Percentiles rank a stretch among this genome's conserved stretches.
Evolutionary conservation across 805 yeast species (phyloP).

Genomic region (Metschnikowia amazonensis): DNA sequence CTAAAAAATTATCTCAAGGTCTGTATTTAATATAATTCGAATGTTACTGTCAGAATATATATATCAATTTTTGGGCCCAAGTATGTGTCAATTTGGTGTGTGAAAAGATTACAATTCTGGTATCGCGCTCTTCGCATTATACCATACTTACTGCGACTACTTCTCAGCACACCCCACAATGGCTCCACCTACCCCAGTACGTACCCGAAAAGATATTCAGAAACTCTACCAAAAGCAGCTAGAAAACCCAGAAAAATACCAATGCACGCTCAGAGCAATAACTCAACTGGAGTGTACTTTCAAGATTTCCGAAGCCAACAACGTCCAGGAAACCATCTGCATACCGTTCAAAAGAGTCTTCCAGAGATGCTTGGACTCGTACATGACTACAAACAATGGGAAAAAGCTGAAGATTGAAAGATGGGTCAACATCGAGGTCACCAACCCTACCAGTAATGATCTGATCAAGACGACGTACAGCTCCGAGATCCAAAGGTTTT

Average conservation of each 20-base stretch:
- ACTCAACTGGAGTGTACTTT: slow-evolving; percentile 44
- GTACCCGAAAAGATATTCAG: slow-evolving; percentile 27
- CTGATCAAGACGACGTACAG: slow-evolving; percentile 19
- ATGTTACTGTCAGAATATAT: too few species aligned
- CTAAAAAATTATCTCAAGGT: too few species aligned
- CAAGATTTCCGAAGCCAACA: slow-evolving; percentile 21
- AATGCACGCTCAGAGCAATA: slow-evolving; percentile 32
- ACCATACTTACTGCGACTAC: not conserved
- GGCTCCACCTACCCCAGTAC: slow-evolving; percentile 46
- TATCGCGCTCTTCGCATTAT: slow-evolving; percentile 1
- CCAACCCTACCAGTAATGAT: slow-evolving; percentile 33
- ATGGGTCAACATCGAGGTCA: slow-evolving; percentile 41
- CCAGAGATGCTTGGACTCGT: slow-evolving; percentile 35
- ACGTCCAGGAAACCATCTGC: slow-evolving; percentile 37
- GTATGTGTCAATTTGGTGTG: not conserved
- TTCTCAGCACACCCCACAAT: slow-evolving; percentile 16
- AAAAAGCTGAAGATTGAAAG: slow-evolving; percentile 23
- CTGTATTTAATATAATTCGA: too few species aligned
- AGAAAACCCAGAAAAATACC: slow-evolving; percentile 27
- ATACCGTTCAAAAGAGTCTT: slow-evolving; percentile 42
- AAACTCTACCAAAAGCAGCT: slow-evolving; percentile 25
- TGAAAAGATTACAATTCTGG: not conserved
- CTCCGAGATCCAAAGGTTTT: slow-evolving; percentile 30
- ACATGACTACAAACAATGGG: slow-evolving; percentile 22
- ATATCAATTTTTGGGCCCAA: too few species aligned